Evolutionary conservation across 2,329 filamentous ascomycete species (phyloP).

Genomic region (Fusarium coicis): DNA sequence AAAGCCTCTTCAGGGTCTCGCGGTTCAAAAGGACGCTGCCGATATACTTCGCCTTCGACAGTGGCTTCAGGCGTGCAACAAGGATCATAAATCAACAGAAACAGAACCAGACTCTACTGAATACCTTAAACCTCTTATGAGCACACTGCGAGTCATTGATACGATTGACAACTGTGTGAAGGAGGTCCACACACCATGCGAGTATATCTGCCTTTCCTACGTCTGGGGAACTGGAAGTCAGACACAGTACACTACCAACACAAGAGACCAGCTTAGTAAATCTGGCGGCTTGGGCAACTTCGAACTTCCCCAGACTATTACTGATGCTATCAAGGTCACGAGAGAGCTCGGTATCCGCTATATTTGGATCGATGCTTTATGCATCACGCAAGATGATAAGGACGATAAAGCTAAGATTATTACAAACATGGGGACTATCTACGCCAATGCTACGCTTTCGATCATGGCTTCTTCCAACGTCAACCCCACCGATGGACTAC

Average conservation of each 20-base stretch:
- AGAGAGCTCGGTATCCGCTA: constrained; percentile 8
- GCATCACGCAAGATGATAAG: constrained; percentile 18
- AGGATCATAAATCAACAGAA: neutral
- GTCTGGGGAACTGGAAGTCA: constrained; percentile 27
- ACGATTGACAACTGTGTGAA: neutral
- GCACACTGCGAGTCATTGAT: neutral
- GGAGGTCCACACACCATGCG: neutral
- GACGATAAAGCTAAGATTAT: constrained; percentile 19
- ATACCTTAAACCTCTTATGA: neutral
- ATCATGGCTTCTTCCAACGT: constrained; percentile 23
- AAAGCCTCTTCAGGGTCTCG: neutral
- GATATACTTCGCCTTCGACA: neutral
- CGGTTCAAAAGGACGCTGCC: neutral
- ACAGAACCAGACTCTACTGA: neutral
- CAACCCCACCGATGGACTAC: constrained; percentile 10
- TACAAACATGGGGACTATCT: constrained; percentile 15
- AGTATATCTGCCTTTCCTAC: constrained; percentile 18
- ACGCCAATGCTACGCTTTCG: constrained; percentile 10
- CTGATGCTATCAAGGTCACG: constrained; percentile 14
- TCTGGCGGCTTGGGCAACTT: neutral
- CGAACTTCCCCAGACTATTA: constrained; percentile 15
- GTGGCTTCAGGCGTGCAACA: neutral
- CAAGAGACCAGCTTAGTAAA: neutral
- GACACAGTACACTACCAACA: constrained; percentile 18
- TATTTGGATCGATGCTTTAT: constrained; percentile 24